Base-by-base conservation (phyloP, 1,139 yeast species). In the Lodderomyces beijingensis region DNA sequence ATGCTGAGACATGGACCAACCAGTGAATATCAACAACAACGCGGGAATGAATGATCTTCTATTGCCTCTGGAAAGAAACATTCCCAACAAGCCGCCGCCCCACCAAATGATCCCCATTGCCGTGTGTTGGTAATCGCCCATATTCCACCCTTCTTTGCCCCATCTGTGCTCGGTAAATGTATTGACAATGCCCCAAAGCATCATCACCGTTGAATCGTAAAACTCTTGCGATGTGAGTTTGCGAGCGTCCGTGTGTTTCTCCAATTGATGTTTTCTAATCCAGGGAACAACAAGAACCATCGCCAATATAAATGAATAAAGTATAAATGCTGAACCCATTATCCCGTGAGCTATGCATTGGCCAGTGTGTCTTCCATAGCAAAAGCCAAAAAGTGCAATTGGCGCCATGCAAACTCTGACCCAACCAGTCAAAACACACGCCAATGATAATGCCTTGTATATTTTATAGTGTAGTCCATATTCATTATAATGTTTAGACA, bases 61-160 rank as follows among this genome's bases (percentile, higher is more conserved):
- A 53, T 82, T 77, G 28, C 53, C 57, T 27, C 60, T 41, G 2
- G 95, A 74, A 33, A 88, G 60, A 57, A 74, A 83, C 46, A 89
- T 67, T 0, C 97, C 97, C 15, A 87, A 59, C 44, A 87, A 62
- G 2, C 96, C 97, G 31, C 95, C 94, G 36, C 87, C 77, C 93
- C 96, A 88, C 95, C 96, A 89, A 25, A 89, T 71, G 37, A 89
- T 83, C 2, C 97, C 97, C 95, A 89, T 87, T 17, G 94, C 76
- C 0, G 97, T 87, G 56, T 88, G 96, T 59, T 88, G 96, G 53
- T 81, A 86, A 53, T 84, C 94, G 4, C 95, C 93, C 67, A 85
- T 93, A 31, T 74, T 70, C 97, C 97, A 89, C 7, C 67, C 74
- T 51, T 86, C 91, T 30, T 56, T 54, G 22, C 95, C 95, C 96